Percentiles rank a stretch among this genome's conserved stretches.
Conservation (phyloP, 2,329 filamentous ascomycete species). For the Cladophialophora psammophila region DNA sequence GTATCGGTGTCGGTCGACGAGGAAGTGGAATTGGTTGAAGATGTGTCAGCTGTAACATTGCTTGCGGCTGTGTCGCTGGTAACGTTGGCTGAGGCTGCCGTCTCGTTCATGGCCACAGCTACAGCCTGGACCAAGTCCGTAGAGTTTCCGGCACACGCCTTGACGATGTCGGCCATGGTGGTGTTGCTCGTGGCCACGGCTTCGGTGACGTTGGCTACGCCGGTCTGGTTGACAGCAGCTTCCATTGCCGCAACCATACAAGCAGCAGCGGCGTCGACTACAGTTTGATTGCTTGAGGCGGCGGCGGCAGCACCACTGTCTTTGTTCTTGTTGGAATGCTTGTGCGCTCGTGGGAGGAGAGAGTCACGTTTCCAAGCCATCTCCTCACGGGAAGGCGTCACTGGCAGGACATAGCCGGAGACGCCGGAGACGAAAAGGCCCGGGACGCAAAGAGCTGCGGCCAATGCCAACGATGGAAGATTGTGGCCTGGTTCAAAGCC, state of each 20-base stretch:
- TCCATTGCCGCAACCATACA: slow-evolving; percentile 21
- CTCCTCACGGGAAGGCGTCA: neutral
- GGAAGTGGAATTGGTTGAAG: neutral
- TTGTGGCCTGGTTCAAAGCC: slow-evolving; percentile 7
- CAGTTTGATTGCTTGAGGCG: neutral
- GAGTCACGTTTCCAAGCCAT: slow-evolving; percentile 10
- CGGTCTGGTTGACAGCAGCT: slow-evolving; percentile 22
- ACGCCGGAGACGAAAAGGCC: slow-evolving; percentile 20
- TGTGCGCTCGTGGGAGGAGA: neutral
- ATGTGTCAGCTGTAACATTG: neutral
- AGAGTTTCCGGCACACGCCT: slow-evolving; percentile 16
- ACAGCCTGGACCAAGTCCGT: slow-evolving; percentile 19
- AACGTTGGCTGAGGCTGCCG: neutral
- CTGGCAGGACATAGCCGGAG: slow-evolving; percentile 20
- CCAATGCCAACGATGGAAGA: slow-evolving; percentile 20
- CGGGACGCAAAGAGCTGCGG: neutral
- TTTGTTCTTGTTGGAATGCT: slow-evolving; percentile 8
- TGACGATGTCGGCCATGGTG: slow-evolving; percentile 17
- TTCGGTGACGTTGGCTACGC: slow-evolving; percentile 21
- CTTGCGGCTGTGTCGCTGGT: slow-evolving; percentile 1
- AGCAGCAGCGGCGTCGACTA: slow-evolving; percentile 8
- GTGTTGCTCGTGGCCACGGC: slow-evolving; percentile 15
- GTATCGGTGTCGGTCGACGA: neutral
- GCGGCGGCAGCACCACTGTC: slow-evolving; percentile 5
- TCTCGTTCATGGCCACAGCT: slow-evolving; percentile 15